Evolutionary conservation across 352 stramenopile genomes (phyloP).

Genomic region (Phytophthora aleatoria): DNA sequence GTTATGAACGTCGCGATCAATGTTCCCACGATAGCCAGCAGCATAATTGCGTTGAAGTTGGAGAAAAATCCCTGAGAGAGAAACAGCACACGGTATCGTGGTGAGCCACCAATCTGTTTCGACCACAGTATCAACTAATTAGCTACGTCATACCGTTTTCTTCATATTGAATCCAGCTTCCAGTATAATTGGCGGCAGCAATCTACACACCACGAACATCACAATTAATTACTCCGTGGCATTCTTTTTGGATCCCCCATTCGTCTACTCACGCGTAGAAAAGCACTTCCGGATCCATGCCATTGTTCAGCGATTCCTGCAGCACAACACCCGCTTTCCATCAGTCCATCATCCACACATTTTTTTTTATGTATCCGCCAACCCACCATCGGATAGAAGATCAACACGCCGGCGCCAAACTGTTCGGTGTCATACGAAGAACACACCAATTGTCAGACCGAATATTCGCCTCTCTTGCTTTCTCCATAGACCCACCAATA

Average conservation of each 20-base stretch:
- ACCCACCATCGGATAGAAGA: conserved; percentile 78
- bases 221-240: conserved; percentile 5
- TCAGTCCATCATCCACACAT: conserved; percentile 9
- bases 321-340: conserved; percentile 2
- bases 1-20: conserved; percentile 83
- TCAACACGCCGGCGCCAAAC: conserved; percentile 78
- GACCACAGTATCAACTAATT: neutral
- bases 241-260: neutral
- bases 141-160: conserved; percentile 57
- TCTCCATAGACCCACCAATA: conserved; percentile 59
- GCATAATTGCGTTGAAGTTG: conserved; percentile 88
- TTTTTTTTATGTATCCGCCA: neutral
- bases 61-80: conserved; percentile 77
- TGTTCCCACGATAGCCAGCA: conserved; percentile 81
- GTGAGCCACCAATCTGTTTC: conserved; percentile 9
- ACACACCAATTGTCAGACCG: conserved; percentile 16
- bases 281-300: conserved; percentile 82
- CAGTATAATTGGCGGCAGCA: conserved; percentile 84
- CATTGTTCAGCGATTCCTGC: conserved; percentile 81
- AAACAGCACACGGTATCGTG: conserved; percentile 11
- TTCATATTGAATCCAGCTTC: conserved; percentile 90
- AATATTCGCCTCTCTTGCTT: conserved; percentile 2
- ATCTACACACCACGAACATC: conserved; percentile 21
- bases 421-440: conserved; percentile 20
- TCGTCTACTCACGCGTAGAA: conserved; percentile 71